Base-by-base conservation (phyloP, 441 rosid species). In the Brassica balearica region DNA sequence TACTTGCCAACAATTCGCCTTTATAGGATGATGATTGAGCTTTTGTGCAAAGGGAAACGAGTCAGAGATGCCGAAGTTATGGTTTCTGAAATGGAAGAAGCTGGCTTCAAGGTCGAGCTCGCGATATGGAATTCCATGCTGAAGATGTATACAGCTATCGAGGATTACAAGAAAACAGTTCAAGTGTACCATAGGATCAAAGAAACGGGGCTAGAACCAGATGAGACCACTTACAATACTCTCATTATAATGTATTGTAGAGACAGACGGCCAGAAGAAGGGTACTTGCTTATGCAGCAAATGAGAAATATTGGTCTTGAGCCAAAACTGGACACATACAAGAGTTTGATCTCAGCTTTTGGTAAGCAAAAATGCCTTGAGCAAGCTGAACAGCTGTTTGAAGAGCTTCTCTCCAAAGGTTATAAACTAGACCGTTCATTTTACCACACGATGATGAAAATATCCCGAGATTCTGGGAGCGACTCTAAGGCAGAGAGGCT, bases 1-100 rank as follows among this genome's bases (percentile, higher is more conserved):
- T 92, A 95, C 83, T 87, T 90, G 76, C 99, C 99, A 6, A 92
- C 94, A 46, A 92, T 93, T 93, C 96, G 93, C 86, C 93, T 95
- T 81, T 95, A 92, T 81, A 86, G 99, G 83, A 85, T 85, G 76
- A 88, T 95, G 89, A 87, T 89, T 85, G 84, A 82, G 58, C 81
- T 95, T 83, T 82, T 95, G 32, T 88, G 97, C 86, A 87, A 82
- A 83, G 98, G 92, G 60, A 95, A 89, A 81, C 86, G 86, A 32
- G 90, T 92, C 29, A 87, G 87, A 84, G 99, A 95, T 84, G 98
- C 84, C 80, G 98, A 95, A 84, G 87, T 92, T 73, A 91, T 91
- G 97, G 80, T 95, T 67, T 86, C 87, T 65, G 99, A 95, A 87
- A 93, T 95, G 97, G 89, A 91, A 84, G 97, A 92, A 80, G 90